These are phyloP conservation scores for Keqinozyma sinolaborantium DNA, from an alignment of 1,139 yeast genomes.

Conservation along the genomic window DNA sequence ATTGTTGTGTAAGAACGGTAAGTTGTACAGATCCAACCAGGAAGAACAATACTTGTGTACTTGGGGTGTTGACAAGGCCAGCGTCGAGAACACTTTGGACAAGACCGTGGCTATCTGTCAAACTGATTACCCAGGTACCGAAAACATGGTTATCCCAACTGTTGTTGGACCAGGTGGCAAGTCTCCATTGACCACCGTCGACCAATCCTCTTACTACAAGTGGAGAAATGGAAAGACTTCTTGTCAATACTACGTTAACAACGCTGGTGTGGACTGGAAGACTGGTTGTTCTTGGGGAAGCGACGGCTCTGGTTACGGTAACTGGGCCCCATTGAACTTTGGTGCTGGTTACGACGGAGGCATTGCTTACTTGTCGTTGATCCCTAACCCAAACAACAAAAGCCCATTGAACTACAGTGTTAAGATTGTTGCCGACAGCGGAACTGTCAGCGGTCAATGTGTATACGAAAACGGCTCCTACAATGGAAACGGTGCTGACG, in stretches of 20 bases:
- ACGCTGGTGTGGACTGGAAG: conserved; percentile 71
- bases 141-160: conserved; percentile 82
- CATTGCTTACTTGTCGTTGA: conserved; percentile 67
- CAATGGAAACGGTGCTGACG: conserved; percentile 63
- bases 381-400: conserved; percentile 77
- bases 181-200: conserved; percentile 63
- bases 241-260: conserved; percentile 77
- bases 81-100: conserved; percentile 52
- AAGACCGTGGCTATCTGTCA: conserved; percentile 72
- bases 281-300: conserved; percentile 81
- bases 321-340: conserved; percentile 80
- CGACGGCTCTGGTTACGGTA: conserved; percentile 63
- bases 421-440: conserved; percentile 61
- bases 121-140: conserved; percentile 89
- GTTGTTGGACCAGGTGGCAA: conserved; percentile 57
- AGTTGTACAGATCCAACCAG: conserved; percentile 73
- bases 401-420: conserved; percentile 62
- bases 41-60: conserved; percentile 66
- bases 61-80: conserved; percentile 69
- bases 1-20: conserved; percentile 72
- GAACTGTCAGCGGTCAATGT: conserved; percentile 56
- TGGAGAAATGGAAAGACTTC: conserved; percentile 70
- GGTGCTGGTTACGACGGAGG: conserved; percentile 71
- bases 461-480: conserved; percentile 59
- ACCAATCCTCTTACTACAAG: conserved; percentile 55